These are phyloP conservation scores for Platismatia glauca DNA, from an alignment of 495 filamentous ascomycete species.

Conservation along the genomic window DNA sequence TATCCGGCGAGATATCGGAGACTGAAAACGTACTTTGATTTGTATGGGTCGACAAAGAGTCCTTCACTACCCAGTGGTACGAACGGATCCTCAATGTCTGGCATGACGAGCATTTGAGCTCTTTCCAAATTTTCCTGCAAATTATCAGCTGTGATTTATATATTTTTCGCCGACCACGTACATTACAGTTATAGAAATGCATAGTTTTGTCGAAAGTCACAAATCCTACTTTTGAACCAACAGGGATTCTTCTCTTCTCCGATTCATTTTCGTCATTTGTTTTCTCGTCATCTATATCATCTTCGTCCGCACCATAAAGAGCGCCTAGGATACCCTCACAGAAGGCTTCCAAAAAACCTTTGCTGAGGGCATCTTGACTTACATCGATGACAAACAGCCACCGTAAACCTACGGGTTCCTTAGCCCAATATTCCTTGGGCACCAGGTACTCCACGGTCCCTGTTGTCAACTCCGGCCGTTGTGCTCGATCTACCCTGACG, in stretches of 20 bases:
- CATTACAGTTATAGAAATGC: conserved; percentile 92
- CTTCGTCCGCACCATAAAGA: conserved; percentile 60
- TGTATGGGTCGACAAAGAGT: conserved; percentile 90
- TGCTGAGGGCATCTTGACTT: conserved; percentile 77
- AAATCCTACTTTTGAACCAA: conserved; percentile 83
- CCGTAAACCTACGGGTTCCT: conserved; percentile 78
- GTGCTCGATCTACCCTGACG: conserved; percentile 75
- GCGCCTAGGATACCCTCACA: conserved; percentile 81
- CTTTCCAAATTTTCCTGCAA: conserved; percentile 62
- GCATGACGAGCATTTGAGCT: conserved; percentile 98
- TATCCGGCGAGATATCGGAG: conserved; percentile 1
- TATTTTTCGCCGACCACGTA: conserved; percentile 34
- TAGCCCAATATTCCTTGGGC: conserved; percentile 97
- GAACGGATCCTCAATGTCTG: conserved; percentile 95
- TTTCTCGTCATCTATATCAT: conserved; percentile 43
- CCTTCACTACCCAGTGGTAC: conserved; percentile 77
- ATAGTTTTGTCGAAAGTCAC: conserved; percentile 92
- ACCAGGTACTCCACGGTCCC: conserved; percentile 95
- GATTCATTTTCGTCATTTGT: conserved; percentile 44
- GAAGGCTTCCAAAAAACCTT: conserved; percentile 81
- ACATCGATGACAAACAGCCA: conserved; percentile 92
- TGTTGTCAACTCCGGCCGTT: conserved; percentile 78
- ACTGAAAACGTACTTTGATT: conserved; percentile 56
- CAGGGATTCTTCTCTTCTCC: conserved; percentile 51
- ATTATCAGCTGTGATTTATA: not conserved